A percentile compares a stretch with the other conserved stretches of the same genome.
These are phyloP conservation scores for Blastobotrys apis DNA, from an alignment of 1,139 yeast genomes.

Conservation along the genomic window DNA sequence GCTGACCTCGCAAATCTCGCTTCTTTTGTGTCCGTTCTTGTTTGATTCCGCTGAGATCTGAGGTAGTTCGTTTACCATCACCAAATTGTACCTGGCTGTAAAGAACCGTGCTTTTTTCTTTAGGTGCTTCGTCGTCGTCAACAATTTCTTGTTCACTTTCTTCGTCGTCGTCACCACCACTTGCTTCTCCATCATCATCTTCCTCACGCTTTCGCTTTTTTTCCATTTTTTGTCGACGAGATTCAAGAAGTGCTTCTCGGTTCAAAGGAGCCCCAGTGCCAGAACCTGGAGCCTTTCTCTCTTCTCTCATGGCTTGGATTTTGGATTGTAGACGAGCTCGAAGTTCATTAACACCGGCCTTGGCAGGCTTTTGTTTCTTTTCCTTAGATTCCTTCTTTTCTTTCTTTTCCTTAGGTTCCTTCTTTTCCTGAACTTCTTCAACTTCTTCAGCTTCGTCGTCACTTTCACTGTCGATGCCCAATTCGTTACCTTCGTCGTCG, in stretches of 20 bases:
- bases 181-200: constrained; percentile 12
- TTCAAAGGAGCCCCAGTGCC: constrained; percentile 74
- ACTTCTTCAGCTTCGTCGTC: constrained; percentile 7
- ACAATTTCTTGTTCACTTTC: constrained; percentile 16
- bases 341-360: constrained; percentile 50
- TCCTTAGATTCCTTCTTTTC: constrained; percentile 1
- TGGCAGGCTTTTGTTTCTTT: constrained; percentile 8
- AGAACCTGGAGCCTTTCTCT: constrained; percentile 89
- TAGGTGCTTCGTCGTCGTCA: constrained; percentile 27
- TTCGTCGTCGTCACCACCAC: constrained; percentile 21
- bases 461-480: constrained; percentile 19
- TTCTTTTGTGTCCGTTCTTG: constrained; percentile 72
- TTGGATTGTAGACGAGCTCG: constrained; percentile 69
- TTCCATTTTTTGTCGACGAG: constrained; percentile 37
- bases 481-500: constrained; percentile 75
- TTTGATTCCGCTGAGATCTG: constrained; percentile 63
- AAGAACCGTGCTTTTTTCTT: constrained; percentile 43
- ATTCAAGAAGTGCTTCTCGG: constrained; percentile 41
- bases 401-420: constrained; percentile 1
- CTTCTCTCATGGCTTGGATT: constrained; percentile 65
- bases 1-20: constrained; percentile 81
- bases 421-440: constrained; percentile 15
- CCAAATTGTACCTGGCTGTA: constrained; percentile 80
- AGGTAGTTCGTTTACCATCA: constrained; percentile 78
- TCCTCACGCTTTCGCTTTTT: constrained; percentile 35